These are phyloP conservation scores for Sungouiella thailandica DNA, from an alignment of 805 yeast genomes.

Conservation along the genomic window DNA sequence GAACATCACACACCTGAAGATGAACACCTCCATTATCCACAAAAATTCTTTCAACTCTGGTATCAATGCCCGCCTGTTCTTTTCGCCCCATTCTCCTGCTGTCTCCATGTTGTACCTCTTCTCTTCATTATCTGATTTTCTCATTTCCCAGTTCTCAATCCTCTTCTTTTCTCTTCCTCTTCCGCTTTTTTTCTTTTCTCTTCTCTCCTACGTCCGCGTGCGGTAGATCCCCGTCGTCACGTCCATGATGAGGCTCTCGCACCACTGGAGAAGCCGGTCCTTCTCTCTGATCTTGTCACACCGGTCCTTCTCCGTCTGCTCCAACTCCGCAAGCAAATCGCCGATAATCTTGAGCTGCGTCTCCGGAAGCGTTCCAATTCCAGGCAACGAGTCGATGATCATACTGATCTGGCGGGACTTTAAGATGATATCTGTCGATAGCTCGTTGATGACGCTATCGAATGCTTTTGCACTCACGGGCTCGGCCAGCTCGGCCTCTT, in stretches of 20 bases:
- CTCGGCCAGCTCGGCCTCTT: constrained; percentile 12
- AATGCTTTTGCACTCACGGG: constrained; percentile 13
- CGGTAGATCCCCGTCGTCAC: constrained; percentile 53
- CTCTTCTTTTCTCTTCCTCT: too few relatives aligned
- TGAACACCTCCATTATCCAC: too few relatives aligned
- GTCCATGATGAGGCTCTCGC: constrained; percentile 60
- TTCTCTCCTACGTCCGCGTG: constrained; percentile 2
- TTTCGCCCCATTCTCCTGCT: too few relatives aligned
- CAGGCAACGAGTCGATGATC: constrained; percentile 86
- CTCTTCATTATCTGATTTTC: too few relatives aligned
- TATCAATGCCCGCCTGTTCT: too few relatives aligned
- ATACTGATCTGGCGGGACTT: constrained; percentile 84
- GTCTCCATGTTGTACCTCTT: too few relatives aligned
- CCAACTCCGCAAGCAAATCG: constrained; percentile 56
- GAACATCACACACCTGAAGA: too few relatives aligned
- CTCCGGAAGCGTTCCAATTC: constrained; percentile 78
- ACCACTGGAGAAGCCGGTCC: constrained; percentile 54
- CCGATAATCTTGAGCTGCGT: constrained; percentile 66
- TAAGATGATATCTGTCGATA: constrained; percentile 77
- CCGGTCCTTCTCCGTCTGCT: constrained; percentile 54
- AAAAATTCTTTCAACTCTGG: too few relatives aligned
- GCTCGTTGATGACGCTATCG: constrained; percentile 58
- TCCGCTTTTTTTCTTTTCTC: too few relatives aligned
- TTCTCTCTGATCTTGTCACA: constrained; percentile 55
- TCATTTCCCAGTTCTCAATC: too few relatives aligned